Percentiles rank a stretch among this genome's conserved stretches.
Conservation (phyloP, 495 filamentous ascomycete species). For the Mycothermus thermophilus region DNA sequence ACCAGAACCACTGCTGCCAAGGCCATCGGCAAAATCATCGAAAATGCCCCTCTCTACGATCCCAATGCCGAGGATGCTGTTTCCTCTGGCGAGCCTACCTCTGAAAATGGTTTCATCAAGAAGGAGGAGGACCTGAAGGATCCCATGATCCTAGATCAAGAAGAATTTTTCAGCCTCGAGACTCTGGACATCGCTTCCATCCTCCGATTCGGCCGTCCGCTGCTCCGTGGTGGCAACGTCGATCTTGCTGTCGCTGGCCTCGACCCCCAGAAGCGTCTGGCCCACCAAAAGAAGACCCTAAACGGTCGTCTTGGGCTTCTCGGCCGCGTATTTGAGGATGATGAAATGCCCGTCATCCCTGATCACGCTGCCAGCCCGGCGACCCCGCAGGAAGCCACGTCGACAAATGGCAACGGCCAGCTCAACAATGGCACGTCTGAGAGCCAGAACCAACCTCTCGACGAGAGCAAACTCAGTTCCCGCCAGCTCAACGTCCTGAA, state of each 20-base stretch:
- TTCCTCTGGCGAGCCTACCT: constrained; percentile 24
- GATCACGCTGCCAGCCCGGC: constrained; percentile 26
- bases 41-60: constrained; percentile 76
- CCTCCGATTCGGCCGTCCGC: constrained; percentile 62
- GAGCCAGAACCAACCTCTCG: constrained; percentile 29
- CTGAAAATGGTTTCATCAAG: constrained; percentile 29
- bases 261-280: constrained; percentile 65
- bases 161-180: constrained; percentile 55
- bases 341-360: constrained; percentile 46
- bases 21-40: constrained; percentile 81
- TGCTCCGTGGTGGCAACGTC: constrained; percentile 70
- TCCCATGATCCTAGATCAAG: constrained; percentile 20
- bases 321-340: constrained; percentile 67
- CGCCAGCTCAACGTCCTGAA: constrained; percentile 90
- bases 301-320: constrained; percentile 66
- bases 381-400: constrained; percentile 27
- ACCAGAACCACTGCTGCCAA: constrained; percentile 82
- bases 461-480: constrained; percentile 67
- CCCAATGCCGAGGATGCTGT: constrained; percentile 52
- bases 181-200: constrained; percentile 66
- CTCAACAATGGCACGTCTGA: constrained; percentile 20
- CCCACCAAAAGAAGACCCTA: constrained; percentile 81
- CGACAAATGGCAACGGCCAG: constrained; percentile 29
- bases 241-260: constrained; percentile 71
- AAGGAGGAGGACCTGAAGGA: constrained; percentile 37